These are phyloP conservation scores for Diplotaxis tenuifolia DNA, from an alignment of 345 rosid species.

Conservation along the genomic window DNA sequence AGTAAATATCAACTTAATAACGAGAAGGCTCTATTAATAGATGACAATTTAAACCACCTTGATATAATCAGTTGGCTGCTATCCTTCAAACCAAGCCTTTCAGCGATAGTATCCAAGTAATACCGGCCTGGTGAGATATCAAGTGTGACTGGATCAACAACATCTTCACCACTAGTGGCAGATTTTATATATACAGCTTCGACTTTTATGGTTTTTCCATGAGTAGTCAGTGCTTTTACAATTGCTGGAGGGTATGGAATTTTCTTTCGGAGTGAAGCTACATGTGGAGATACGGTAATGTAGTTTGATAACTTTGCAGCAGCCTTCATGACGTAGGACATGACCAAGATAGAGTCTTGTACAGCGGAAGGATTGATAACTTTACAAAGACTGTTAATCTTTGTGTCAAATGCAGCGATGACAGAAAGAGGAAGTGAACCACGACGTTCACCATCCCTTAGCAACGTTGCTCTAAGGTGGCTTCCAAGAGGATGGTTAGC, in stretches of 20 bases:
- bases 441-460: background rate
- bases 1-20: too few relatives aligned
- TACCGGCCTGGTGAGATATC: too few relatives aligned
- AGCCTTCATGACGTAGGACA: constrained; percentile 39
- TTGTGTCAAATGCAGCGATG: background rate
- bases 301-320: constrained; percentile 22
- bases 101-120: too few relatives aligned
- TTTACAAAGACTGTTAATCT: background rate
- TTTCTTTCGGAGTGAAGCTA: constrained; percentile 48
- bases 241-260: constrained; percentile 50
- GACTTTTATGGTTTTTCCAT: constrained; percentile 31
- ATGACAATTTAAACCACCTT: too few relatives aligned
- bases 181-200: constrained; percentile 56
- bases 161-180: background rate
- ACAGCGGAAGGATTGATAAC: constrained; percentile 23
- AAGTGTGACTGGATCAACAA: too few relatives aligned
- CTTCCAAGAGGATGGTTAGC: background rate
- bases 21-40: too few relatives aligned
- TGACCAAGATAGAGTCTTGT: constrained; percentile 35
- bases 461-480: background rate
- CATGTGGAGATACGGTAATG: constrained; percentile 36
- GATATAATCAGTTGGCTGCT: too few relatives aligned
- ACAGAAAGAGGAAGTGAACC: background rate
- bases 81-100: too few relatives aligned
- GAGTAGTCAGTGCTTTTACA: constrained; percentile 36